Base-by-base conservation (phyloP, 495 filamentous ascomycete genomes). In the Aspergillus panamensis region DNA sequence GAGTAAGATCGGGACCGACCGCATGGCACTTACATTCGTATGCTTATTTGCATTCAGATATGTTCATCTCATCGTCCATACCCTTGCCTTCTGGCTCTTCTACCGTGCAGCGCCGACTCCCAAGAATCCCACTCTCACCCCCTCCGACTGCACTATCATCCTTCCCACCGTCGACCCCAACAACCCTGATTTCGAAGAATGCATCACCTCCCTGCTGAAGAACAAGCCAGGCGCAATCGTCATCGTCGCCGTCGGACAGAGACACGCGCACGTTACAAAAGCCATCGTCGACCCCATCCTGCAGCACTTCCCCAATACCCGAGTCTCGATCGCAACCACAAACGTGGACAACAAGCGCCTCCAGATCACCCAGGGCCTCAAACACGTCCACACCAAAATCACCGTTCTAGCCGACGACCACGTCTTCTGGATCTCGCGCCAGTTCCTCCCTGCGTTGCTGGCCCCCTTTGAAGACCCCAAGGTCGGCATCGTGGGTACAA, bases 361-460 rank as follows among this genome's bases (percentile, higher is more conserved):
- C 0, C 81, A 84, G 50, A 67, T 82, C 1, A 73, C 75, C 32
- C 61, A 71, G 31, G 80, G 72, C 1, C 61, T 82, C 2, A 58
- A 65, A 19, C 58, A 67, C 3, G 73, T 80, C 47, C 53, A 59
- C 1, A 84, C 81, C 0, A 20, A 53, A 6, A 79, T 84, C 51
- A 78, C 73, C 1, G 66, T 79, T 17, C 69, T 81, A 62, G 66
- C 77, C 5, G 81, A 84, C 57, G 81, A 85, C 61, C 77, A 82
- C 49, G 80, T 80, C 55, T 79, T 78, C 62, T 84, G 80, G 81
- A 76, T 75, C 0, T 62, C 66, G 1, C 30, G 42, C 1, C 75
- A 74, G 12, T 76, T 81, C 43, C 70, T 82, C 14, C 60, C 66
- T 6, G 68, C 72, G 20, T 57, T 81, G 13, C 72, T 85, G 1